These are phyloP conservation scores for Fusarium chaquense DNA, from an alignment of 2,329 filamentous ascomycete species.

Conservation along the genomic window DNA sequence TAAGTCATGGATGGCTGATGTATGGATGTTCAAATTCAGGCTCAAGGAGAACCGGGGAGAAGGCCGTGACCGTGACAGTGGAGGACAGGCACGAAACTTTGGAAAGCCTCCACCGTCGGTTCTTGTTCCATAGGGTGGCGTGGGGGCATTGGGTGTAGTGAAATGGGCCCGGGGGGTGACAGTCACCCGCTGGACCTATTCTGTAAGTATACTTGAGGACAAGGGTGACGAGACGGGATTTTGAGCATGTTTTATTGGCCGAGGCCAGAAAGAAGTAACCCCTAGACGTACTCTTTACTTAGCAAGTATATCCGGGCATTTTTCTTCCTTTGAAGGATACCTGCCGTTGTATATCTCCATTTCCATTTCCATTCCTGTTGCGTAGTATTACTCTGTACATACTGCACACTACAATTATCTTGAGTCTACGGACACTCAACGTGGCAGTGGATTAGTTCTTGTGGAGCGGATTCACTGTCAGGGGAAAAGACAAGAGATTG, in stretches of 20 bases:
- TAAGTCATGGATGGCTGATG: slow-evolving; percentile 37
- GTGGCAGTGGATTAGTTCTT: slow-evolving; percentile 21
- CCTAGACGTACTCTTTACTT: not conserved
- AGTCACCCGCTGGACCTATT: slow-evolving; percentile 22
- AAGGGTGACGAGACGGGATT: slow-evolving; percentile 15
- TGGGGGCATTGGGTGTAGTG: slow-evolving; percentile 41
- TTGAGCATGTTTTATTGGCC: slow-evolving; percentile 3
- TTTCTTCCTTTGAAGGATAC: slow-evolving; percentile 5
- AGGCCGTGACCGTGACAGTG: slow-evolving; percentile 42
- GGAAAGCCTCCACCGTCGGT: slow-evolving; percentile 30
- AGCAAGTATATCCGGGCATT: not conserved
- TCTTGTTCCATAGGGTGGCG: slow-evolving; percentile 38
- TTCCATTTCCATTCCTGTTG: not conserved
- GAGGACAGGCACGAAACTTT: slow-evolving; percentile 27
- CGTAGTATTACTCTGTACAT: not conserved
- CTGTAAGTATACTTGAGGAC: slow-evolving; percentile 6
- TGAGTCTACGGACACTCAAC: not conserved
- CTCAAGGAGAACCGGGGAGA: slow-evolving; percentile 45
- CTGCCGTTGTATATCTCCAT: not conserved
- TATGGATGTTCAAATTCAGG: slow-evolving; percentile 38
- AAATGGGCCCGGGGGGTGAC: slow-evolving; percentile 38
- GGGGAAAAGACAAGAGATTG: slow-evolving; percentile 30
- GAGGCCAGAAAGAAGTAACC: slow-evolving; percentile 4
- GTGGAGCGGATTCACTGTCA: slow-evolving; percentile 29
- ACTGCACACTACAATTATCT: not conserved